phyloP scores from a whole-genome alignment of 1,284 basidiomycete genomes.

The Mrakiaceae sp. region DNA sequence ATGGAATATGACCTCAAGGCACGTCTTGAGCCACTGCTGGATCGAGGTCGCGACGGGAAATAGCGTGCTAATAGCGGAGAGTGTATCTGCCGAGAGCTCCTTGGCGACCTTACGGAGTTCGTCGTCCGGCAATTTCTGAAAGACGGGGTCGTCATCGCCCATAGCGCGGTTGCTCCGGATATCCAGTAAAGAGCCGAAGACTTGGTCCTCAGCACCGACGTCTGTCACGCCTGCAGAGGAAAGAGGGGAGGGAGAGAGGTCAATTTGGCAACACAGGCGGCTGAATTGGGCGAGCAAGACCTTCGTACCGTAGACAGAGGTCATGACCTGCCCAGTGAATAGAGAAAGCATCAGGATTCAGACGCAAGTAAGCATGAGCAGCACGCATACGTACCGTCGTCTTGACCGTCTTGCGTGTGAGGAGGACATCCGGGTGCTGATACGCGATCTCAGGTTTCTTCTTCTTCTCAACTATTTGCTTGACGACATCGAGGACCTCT shows the following conservation, averaged over 20 bases:
- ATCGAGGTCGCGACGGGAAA: slow-evolving; percentile 87
- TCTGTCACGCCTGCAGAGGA: slow-evolving; percentile 56
- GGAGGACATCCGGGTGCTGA: slow-evolving; percentile 38
- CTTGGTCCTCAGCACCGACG: slow-evolving; percentile 52
- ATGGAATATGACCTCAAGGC: slow-evolving; percentile 75
- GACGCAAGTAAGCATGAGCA: not conserved
- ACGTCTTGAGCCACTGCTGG: slow-evolving; percentile 78
- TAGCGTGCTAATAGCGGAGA: slow-evolving; percentile 80
- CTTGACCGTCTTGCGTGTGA: slow-evolving; percentile 93
- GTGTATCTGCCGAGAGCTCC: slow-evolving; percentile 70
- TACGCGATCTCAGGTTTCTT: slow-evolving; percentile 50
- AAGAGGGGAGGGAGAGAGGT: not conserved
- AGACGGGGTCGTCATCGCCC: too few species aligned
- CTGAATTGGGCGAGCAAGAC: not conserved
- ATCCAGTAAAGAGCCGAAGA: too few species aligned
- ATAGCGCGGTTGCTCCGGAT: too few species aligned
- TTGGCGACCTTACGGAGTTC: slow-evolving; percentile 45
- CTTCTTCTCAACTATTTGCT: slow-evolving; percentile 39
- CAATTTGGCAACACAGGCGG: not conserved
- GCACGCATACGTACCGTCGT: slow-evolving; percentile 57
- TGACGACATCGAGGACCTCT: slow-evolving; percentile 83
- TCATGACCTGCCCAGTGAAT: slow-evolving; percentile 63
- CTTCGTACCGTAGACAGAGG: slow-evolving; percentile 77
- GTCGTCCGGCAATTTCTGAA: not conserved
- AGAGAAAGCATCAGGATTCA: too few species aligned